Evolutionary conservation across 257 asterid species (phyloP).

Genomic region (Salvia hispanica): DNA sequence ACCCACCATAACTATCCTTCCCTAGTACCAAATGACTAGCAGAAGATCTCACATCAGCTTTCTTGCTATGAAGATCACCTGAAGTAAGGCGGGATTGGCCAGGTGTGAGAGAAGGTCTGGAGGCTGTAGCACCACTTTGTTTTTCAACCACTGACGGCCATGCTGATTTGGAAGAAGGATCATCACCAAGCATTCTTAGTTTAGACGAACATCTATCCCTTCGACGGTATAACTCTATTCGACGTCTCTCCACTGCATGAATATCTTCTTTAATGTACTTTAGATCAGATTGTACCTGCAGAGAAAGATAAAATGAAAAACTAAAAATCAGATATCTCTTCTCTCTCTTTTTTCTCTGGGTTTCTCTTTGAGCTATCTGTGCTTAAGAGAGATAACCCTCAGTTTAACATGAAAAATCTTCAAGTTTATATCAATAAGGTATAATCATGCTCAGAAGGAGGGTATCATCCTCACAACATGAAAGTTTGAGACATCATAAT

Average conservation of each 20-base stretch:
- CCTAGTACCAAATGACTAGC: slow-evolving; percentile 45
- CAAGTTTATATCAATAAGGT: not conserved
- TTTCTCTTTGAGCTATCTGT: not conserved
- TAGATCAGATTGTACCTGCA: slow-evolving; percentile 80
- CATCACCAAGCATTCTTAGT: slow-evolving; percentile 52
- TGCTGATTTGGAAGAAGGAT: slow-evolving; percentile 46
- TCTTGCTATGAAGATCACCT: slow-evolving; percentile 43
- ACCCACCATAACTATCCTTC: slow-evolving; percentile 55
- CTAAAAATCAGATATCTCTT: not conserved
- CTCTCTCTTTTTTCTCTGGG: not conserved
- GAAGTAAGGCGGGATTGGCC: slow-evolving; percentile 47
- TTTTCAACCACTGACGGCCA: slow-evolving; percentile 56
- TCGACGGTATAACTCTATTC: slow-evolving; percentile 65
- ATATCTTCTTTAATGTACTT: slow-evolving; percentile 82
- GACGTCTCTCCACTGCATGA: slow-evolving; percentile 73
- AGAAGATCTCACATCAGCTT: slow-evolving; percentile 58
- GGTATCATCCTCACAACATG: not conserved
- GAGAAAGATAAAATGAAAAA: slow-evolving; percentile 24
- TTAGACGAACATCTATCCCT: slow-evolving; percentile 67
- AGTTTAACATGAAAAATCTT: not conserved
- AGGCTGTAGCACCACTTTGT: slow-evolving; percentile 39
- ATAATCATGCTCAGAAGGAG: slow-evolving; percentile 4
- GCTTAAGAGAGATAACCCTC: not conserved
- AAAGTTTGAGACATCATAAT: not conserved
- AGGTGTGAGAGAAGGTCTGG: slow-evolving; percentile 44